phyloP scores from a whole-genome alignment of 2,329 filamentous ascomycete genomes.

The Volutella citrinella region DNA sequence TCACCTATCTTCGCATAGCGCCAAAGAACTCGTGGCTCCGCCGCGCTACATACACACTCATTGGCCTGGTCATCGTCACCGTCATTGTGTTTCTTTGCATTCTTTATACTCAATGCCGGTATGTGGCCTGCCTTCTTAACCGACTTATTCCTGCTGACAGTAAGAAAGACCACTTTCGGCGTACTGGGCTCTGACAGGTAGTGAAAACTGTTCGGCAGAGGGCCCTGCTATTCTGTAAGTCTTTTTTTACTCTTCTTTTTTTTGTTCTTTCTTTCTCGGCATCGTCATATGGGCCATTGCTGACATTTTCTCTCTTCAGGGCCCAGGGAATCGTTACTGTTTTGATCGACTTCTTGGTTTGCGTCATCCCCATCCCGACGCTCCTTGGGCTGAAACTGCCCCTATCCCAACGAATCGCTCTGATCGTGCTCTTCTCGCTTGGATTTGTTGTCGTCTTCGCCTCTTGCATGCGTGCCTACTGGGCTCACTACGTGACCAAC shows the following conservation, averaged over 20 bases:
- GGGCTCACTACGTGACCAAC: constrained; percentile 32
- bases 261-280: background rate
- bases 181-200: constrained; percentile 22
- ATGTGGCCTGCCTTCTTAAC: constrained; percentile 8
- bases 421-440: constrained; percentile 36
- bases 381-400: constrained; percentile 32
- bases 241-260: background rate
- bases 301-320: no score
- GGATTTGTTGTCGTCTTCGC: constrained; percentile 36
- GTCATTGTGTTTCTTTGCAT: constrained; percentile 32
- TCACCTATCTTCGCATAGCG: constrained; percentile 39
- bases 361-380: constrained; percentile 35
- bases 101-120: constrained; percentile 37
- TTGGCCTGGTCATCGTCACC: constrained; percentile 25
- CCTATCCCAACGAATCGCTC: constrained; percentile 29
- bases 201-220: constrained; percentile 29
- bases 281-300: no score
- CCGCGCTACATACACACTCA: constrained; percentile 26
- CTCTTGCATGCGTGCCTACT: constrained; percentile 35
- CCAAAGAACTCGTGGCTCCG: constrained; percentile 30
- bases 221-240: constrained; percentile 23
- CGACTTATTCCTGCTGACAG: background rate
- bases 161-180: constrained; percentile 1
- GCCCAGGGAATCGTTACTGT: constrained; percentile 32
- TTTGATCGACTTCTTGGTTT: constrained; percentile 34